Conservation (phyloP, 345 rosid species). For the Hibiscus syriacus region DNA sequence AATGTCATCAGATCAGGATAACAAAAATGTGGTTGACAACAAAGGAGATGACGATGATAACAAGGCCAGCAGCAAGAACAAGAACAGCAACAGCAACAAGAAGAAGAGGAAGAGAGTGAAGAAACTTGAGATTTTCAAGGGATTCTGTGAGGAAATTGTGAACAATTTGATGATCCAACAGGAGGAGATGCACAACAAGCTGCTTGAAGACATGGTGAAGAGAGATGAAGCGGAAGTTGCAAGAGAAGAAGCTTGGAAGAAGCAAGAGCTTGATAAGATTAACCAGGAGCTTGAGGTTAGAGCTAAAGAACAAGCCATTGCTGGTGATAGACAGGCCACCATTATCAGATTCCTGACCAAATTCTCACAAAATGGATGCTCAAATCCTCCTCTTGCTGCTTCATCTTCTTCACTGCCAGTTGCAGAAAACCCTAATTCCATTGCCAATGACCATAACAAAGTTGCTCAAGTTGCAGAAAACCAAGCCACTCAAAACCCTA, state of each 20-base stretch:
- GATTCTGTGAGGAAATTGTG: conserved; percentile 66
- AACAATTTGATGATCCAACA: conserved; percentile 59
- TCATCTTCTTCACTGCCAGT: conserved; percentile 26
- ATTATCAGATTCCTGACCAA: conserved; percentile 57
- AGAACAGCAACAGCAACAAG: background rate
- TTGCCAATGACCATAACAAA: conserved; percentile 11
- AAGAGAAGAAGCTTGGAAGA: conserved; percentile 89
- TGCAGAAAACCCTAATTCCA: conserved; percentile 30
- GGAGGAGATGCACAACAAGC: conserved; percentile 70
- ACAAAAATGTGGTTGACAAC: conserved; percentile 16
- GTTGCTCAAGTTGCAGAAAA: conserved; percentile 10
- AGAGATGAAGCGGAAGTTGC: conserved; percentile 61
- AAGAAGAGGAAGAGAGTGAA: conserved; percentile 39
- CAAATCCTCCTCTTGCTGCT: conserved; percentile 27
- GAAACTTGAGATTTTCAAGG: conserved; percentile 53
- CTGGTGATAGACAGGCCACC: conserved; percentile 45
- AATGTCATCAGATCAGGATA: conserved; percentile 16
- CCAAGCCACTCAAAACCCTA: conserved; percentile 25
- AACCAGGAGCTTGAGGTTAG: conserved; percentile 59
- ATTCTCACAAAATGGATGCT: conserved; percentile 25
- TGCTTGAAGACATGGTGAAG: conserved; percentile 66
- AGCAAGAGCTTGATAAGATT: conserved; percentile 60
- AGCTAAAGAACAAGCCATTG: conserved; percentile 61
- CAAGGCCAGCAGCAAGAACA: too few species aligned
- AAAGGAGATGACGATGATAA: background rate